phyloP scores from a whole-genome alignment of 805 yeast genomes.

The Saccharomycopsis oosterbeekiorum region DNA sequence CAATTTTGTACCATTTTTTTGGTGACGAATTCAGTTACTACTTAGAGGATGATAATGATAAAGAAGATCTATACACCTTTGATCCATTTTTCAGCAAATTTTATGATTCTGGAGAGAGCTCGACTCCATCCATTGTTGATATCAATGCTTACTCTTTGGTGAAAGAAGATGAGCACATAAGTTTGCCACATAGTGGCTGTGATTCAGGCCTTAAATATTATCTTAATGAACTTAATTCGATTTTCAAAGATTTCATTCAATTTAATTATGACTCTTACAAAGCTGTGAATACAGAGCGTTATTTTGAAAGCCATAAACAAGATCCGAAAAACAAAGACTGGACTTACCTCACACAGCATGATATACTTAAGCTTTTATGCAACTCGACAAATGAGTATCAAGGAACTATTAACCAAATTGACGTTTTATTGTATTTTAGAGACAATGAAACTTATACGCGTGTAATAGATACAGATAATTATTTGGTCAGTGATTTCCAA shows the following conservation, averaged over 20 bases:
- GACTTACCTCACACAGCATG: neutral
- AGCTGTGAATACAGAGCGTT: neutral
- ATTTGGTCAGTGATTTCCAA: neutral
- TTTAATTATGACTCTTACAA: neutral
- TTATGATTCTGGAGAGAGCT: neutral
- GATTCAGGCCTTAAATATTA: neutral
- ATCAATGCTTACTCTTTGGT: neutral
- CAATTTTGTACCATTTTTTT: slow-evolving; percentile 38
- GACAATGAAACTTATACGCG: neutral
- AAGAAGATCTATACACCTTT: neutral
- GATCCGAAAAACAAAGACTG: neutral
- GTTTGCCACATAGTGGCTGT: neutral
- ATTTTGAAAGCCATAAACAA: neutral
- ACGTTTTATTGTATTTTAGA: neutral
- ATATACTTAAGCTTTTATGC: neutral
- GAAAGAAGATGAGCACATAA: neutral
- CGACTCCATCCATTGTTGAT: neutral
- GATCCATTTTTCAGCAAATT: neutral
- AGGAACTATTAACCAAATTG: neutral
- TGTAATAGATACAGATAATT: neutral
- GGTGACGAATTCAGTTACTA: slow-evolving; percentile 29
- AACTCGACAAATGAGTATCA: neutral
- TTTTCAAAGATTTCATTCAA: neutral
- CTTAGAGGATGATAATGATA: neutral
- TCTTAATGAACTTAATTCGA: neutral